phyloP scores from a whole-genome alignment of 2,329 filamentous ascomycete genomes.

The Aspergillus tubingensis region DNA sequence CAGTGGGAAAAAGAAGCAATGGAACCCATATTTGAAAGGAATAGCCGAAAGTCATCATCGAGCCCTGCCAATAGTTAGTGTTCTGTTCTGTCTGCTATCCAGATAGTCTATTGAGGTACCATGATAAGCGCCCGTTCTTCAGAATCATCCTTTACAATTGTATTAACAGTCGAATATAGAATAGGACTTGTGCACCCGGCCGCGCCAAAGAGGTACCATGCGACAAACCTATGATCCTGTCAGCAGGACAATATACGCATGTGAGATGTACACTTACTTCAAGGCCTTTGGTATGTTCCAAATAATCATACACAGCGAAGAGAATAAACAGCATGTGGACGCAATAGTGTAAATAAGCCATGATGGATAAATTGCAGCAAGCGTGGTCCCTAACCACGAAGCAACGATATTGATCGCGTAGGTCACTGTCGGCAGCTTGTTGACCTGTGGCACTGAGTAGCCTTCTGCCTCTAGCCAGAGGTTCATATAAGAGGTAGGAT shows the following conservation, averaged over 20 bases:
- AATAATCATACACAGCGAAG: constrained; percentile 50
- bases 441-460: constrained; percentile 53
- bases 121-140: constrained; percentile 45
- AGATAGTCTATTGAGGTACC: constrained; percentile 14
- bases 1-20: constrained; percentile 47
- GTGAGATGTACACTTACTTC: constrained; percentile 37
- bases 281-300: constrained; percentile 54
- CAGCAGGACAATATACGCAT: neutral
- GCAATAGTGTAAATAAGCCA: constrained; percentile 53
- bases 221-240: constrained; percentile 35
- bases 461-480: constrained; percentile 55
- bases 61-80: constrained; percentile 30
- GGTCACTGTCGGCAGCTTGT: constrained; percentile 52
- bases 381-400: constrained; percentile 53
- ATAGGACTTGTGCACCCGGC: constrained; percentile 46
- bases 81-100: neutral
- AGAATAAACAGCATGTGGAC: constrained; percentile 45
- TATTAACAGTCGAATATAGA: constrained; percentile 49
- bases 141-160: constrained; percentile 41
- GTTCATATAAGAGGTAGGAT: constrained; percentile 52
- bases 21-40: constrained; percentile 52
- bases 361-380: constrained; percentile 54
- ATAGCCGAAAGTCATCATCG: constrained; percentile 53
- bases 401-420: constrained; percentile 53
- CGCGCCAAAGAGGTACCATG: constrained; percentile 47